Evolutionary conservation across 176 grass and related monocot genomes (phyloP).

Genomic region (Ensete ventricosum): DNA sequence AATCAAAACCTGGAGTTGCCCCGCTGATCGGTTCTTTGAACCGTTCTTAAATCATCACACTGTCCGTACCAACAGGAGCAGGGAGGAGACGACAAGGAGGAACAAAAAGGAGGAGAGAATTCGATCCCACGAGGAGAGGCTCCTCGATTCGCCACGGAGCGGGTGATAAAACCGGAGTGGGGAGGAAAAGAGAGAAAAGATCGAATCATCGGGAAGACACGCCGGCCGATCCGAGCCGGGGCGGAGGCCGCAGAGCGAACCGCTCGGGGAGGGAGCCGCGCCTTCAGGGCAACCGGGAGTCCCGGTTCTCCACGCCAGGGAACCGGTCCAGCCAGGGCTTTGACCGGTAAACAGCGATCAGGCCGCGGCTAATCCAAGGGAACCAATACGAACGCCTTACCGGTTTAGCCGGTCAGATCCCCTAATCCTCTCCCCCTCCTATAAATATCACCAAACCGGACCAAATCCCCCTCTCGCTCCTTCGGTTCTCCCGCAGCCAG

Average conservation of each 20-base stretch:
- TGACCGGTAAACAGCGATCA: not conserved
- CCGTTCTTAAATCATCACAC: not conserved
- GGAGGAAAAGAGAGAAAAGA: not conserved
- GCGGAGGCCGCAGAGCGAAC: conserved; percentile 1
- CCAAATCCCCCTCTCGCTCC: not conserved
- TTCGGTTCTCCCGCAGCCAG: not conserved
- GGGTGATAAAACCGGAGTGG: not conserved
- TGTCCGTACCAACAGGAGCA: not conserved
- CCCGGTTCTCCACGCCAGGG: not conserved
- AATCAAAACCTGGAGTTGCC: not conserved
- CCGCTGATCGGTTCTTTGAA: not conserved
- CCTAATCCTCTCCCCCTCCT: not conserved
- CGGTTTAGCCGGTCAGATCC: conserved; percentile 1
- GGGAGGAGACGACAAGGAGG: not conserved
- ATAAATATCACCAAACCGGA: conserved; percentile 11
- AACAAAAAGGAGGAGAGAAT: not conserved
- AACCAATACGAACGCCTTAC: not conserved
- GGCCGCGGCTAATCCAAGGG: not conserved
- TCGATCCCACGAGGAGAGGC: not conserved
- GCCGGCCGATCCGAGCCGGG: conserved; percentile 23
- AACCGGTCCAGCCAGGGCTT: not conserved
- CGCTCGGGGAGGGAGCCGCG: not conserved
- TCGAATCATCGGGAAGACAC: not conserved
- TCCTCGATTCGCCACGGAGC: not conserved
- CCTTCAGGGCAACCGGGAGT: not conserved